phyloP scores from a whole-genome alignment of 1,284 basidiomycete species.

The Waitea zeae region DNA sequence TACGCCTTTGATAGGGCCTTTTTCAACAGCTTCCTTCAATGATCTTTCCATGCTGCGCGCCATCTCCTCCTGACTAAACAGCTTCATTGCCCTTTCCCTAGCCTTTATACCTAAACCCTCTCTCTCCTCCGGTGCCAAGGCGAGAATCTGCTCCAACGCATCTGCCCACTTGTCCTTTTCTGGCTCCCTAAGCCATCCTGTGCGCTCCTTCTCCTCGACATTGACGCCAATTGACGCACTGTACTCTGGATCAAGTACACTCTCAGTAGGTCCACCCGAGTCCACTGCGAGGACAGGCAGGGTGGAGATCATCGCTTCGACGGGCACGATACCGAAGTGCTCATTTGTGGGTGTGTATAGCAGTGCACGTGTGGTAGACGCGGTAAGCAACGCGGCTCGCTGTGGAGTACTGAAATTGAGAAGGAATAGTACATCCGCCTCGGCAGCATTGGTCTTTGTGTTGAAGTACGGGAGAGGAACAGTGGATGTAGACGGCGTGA shows the following conservation, averaged over 20 bases:
- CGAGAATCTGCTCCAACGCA: slow-evolving; percentile 44
- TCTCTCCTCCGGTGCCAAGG: slow-evolving; percentile 27
- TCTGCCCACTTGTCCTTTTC: slow-evolving; percentile 50
- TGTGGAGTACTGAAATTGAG: slow-evolving; percentile 76
- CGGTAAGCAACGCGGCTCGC: slow-evolving; percentile 58
- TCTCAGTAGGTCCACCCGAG: slow-evolving; percentile 87
- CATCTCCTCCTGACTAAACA: slow-evolving; percentile 51
- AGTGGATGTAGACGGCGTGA: slow-evolving; percentile 21
- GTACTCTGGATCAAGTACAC: slow-evolving; percentile 38
- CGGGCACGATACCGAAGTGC: slow-evolving; percentile 93
- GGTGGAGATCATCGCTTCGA: slow-evolving; percentile 90
- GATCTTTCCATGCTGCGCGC: slow-evolving; percentile 40
- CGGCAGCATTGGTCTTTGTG: slow-evolving; percentile 11
- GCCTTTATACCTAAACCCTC: slow-evolving; percentile 33
- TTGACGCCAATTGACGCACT: slow-evolving; percentile 9
- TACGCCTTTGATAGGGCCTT: too few species aligned
- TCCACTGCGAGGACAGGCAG: slow-evolving; percentile 82
- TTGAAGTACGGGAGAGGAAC: slow-evolving; percentile 20
- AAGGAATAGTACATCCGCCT: slow-evolving; percentile 63
- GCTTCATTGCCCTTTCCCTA: slow-evolving; percentile 33
- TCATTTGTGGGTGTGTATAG: slow-evolving; percentile 93
- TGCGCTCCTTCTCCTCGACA: slow-evolving; percentile 20
- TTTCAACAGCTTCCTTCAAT: slow-evolving; percentile 28
- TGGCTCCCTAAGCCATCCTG: slow-evolving; percentile 60
- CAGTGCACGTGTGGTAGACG: slow-evolving; percentile 49